Evolutionary conservation across 2,329 filamentous ascomycete species (phyloP).

Genomic region (Fusarium mexicanum): DNA sequence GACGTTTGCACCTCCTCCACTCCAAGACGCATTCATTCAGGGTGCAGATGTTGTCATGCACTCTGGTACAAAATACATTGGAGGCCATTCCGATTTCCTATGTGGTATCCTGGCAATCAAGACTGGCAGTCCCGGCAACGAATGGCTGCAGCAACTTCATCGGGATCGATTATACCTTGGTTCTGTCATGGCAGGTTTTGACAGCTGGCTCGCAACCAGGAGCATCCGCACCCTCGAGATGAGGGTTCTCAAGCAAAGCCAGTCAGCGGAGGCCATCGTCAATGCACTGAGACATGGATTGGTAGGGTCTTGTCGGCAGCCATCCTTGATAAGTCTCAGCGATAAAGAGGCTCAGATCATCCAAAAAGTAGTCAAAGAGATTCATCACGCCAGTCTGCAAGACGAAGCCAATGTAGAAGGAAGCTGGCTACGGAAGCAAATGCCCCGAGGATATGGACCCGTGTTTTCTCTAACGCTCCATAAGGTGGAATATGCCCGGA

Average conservation of each 20-base stretch:
- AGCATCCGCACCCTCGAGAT: conserved; percentile 87
- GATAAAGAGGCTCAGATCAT: conserved; percentile 50
- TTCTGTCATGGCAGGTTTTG: conserved; percentile 85
- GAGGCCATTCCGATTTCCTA: conserved; percentile 92
- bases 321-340: conserved; percentile 38
- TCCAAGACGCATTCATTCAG: conserved; percentile 83
- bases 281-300: conserved; percentile 66
- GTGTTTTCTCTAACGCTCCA: conserved; percentile 82
- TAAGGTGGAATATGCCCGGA: conserved; percentile 67
- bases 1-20: conserved; percentile 89
- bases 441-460: conserved; percentile 89
- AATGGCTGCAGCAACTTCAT: conserved; percentile 69
- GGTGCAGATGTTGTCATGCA: conserved; percentile 93
- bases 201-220: conserved; percentile 90
- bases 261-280: conserved; percentile 75
- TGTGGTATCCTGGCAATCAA: conserved; percentile 74
- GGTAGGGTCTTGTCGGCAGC: neutral
- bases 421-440: conserved; percentile 83
- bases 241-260: conserved; percentile 79
- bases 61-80: conserved; percentile 93
- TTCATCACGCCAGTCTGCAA: conserved; percentile 86
- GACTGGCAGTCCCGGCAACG: conserved; percentile 61
- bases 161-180: conserved; percentile 79
- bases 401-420: conserved; percentile 62
- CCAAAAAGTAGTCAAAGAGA: conserved; percentile 64